Conservation (phyloP, 2,329 filamentous ascomycete genomes). For the Trichocomaceae sp. region DNA sequence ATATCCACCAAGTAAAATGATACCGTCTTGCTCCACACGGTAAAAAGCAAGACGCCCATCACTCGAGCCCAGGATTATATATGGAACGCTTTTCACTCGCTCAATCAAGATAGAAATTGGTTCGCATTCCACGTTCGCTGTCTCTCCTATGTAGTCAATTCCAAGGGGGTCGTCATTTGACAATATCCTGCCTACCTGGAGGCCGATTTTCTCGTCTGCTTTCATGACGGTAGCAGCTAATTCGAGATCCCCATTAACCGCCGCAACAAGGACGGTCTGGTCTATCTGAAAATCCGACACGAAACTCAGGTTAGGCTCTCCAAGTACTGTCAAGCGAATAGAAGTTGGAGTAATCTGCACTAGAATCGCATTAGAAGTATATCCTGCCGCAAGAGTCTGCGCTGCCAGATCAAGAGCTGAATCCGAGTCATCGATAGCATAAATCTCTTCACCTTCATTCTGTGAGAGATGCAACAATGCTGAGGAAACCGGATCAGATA, state of each 20-base stretch:
- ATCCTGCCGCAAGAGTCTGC: conserved; percentile 41
- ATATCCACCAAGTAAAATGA: conserved; percentile 22
- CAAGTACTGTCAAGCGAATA: conserved; percentile 26
- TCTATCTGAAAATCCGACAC: conserved; percentile 19
- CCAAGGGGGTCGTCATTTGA: conserved; percentile 14
- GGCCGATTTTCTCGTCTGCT: conserved; percentile 19
- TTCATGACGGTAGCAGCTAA: conserved; percentile 25
- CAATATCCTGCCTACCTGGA: conserved; percentile 24
- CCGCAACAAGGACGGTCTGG: conserved; percentile 25
- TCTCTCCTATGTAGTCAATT: conserved; percentile 20
- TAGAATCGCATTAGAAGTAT: conserved; percentile 28
- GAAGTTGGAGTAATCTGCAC: conserved; percentile 39
- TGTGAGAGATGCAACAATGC: conserved; percentile 33
- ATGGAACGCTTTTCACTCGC: conserved; percentile 19
- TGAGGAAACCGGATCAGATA: conserved; percentile 38
- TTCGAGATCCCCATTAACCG: conserved; percentile 24
- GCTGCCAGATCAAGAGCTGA: conserved; percentile 36
- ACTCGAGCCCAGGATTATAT: conserved; percentile 37
- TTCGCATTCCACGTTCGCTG: conserved; percentile 26
- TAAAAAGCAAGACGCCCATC: conserved; percentile 33
- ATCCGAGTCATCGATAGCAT: conserved; percentile 32
- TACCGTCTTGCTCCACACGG: conserved; percentile 17
- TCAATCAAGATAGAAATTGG: conserved; percentile 32
- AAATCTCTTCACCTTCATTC: conserved; percentile 26
- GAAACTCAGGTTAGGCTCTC: conserved; percentile 18